phyloP scores from a whole-genome alignment of 768 basidiomycete species.

The Lentinula boryana region DNA sequence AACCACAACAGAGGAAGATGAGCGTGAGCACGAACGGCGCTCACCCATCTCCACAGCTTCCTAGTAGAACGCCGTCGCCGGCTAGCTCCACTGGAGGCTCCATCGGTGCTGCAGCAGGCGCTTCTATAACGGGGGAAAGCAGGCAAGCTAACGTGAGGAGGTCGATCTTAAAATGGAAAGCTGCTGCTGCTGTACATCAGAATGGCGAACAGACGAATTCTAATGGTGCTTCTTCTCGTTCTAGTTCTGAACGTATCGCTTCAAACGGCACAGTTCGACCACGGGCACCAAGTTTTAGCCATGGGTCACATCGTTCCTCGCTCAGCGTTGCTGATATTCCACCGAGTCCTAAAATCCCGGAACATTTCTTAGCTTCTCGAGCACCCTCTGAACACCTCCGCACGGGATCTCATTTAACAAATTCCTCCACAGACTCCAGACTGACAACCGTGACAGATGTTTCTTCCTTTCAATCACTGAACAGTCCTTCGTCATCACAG shows the following conservation, averaged over 20 bases:
- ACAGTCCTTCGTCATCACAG: constrained; percentile 15
- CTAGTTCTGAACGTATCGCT: neutral
- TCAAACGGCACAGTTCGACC: constrained; percentile 23
- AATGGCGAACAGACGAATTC: neutral
- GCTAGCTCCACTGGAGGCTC: neutral
- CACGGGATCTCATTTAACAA: constrained; percentile 9
- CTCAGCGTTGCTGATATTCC: constrained; percentile 42
- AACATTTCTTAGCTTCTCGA: constrained; percentile 29
- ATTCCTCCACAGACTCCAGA: constrained; percentile 23
- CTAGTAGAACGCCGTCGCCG: neutral
- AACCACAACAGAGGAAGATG: constrained; percentile 9
- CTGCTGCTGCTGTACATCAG: constrained; percentile 4
- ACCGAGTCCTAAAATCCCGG: constrained; percentile 58
- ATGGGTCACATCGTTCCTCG: constrained; percentile 29
- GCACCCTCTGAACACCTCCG: constrained; percentile 15
- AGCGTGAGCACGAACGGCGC: neutral
- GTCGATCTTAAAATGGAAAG: constrained; percentile 13
- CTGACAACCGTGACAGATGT: constrained; percentile 7
- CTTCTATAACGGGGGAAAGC: constrained; percentile 5
- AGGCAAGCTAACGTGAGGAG: constrained; percentile 10
- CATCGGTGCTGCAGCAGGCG: neutral
- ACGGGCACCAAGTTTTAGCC: constrained; percentile 42
- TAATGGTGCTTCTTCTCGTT: neutral
- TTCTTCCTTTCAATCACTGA: constrained; percentile 22
- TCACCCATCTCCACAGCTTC: constrained; percentile 2